These are phyloP conservation scores for Lipomyces lipofer DNA, from an alignment of 805 yeast genomes.

Conservation along the genomic window DNA sequence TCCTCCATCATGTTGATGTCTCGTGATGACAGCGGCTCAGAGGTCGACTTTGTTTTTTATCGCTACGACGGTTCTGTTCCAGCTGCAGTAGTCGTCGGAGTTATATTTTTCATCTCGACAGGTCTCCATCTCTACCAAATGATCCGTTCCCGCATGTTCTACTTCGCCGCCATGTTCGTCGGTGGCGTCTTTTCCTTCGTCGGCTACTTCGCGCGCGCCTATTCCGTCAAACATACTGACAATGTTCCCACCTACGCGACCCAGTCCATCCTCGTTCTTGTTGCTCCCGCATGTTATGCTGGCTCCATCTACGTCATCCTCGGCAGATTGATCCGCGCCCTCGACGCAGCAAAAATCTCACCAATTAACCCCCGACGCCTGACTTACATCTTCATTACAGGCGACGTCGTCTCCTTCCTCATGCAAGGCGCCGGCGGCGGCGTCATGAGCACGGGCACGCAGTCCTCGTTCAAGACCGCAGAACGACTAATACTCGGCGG, in stretches of 20 bases:
- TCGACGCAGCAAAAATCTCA: slow-evolving; percentile 23
- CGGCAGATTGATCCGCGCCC: slow-evolving; percentile 24
- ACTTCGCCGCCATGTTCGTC: slow-evolving; percentile 6
- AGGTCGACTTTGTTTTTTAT: too few relatives aligned
- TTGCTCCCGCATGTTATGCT: slow-evolving; percentile 35
- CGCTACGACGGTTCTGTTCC: background rate
- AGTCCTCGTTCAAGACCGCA: slow-evolving; percentile 26
- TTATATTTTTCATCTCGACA: background rate
- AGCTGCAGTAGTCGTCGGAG: background rate
- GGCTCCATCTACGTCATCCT: slow-evolving; percentile 35
- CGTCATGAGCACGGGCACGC: background rate
- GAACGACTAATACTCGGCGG: slow-evolving; percentile 37
- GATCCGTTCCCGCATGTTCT: background rate
- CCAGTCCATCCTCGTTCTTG: slow-evolving; percentile 30
- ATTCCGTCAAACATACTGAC: slow-evolving; percentile 7
- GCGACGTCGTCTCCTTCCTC: slow-evolving; percentile 34
- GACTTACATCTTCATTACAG: slow-evolving; percentile 33
- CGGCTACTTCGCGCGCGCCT: background rate
- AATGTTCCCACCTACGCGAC: slow-evolving; percentile 18
- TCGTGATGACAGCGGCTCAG: too few relatives aligned
- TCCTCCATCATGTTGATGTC: too few relatives aligned
- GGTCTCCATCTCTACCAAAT: background rate
- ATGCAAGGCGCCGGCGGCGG: slow-evolving; percentile 36
- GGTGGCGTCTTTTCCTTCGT: slow-evolving; percentile 3
- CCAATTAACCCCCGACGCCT: slow-evolving; percentile 24